These are phyloP conservation scores for Sonneratia caseolaris DNA, from an alignment of 345 rosid genomes.

Conservation along the genomic window DNA sequence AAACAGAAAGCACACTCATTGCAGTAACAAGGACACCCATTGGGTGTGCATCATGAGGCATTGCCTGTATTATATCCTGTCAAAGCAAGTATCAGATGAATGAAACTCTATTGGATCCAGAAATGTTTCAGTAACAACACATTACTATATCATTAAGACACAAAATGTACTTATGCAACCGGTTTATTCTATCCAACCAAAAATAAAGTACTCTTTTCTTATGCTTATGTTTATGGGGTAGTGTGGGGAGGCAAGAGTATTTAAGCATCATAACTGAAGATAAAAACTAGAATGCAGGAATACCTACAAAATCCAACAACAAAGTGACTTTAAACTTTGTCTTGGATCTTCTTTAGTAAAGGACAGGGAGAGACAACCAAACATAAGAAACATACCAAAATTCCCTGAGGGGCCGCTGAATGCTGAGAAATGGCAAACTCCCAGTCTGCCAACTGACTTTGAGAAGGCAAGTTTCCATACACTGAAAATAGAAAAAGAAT, in stretches of 20 bases:
- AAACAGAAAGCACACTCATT: slow-evolving; percentile 88
- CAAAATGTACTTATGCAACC: not conserved
- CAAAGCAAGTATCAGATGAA: slow-evolving; percentile 9
- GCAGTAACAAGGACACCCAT: slow-evolving; percentile 97
- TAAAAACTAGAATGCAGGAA: not conserved
- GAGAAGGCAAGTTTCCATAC: slow-evolving; percentile 78
- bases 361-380: not conserved
- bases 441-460: slow-evolving; percentile 84
- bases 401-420: slow-evolving; percentile 91
- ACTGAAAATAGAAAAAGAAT: slow-evolving; percentile 25
- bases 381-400: slow-evolving; percentile 42
- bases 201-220: not conserved
- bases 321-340: not conserved
- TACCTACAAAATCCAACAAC: not conserved
- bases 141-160: not conserved
- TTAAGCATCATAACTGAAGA: not conserved
- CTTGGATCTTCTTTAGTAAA: not conserved
- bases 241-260: not conserved
- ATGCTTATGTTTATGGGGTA: not conserved
- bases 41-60: slow-evolving; percentile 99
- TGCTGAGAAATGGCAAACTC: slow-evolving; percentile 88
- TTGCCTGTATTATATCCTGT: slow-evolving; percentile 82
- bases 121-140: not conserved
- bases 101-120: not conserved
- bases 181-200: too few relatives aligned